phyloP scores from a whole-genome alignment of 2,329 filamentous ascomycete species.

The Microdochium nivale region DNA sequence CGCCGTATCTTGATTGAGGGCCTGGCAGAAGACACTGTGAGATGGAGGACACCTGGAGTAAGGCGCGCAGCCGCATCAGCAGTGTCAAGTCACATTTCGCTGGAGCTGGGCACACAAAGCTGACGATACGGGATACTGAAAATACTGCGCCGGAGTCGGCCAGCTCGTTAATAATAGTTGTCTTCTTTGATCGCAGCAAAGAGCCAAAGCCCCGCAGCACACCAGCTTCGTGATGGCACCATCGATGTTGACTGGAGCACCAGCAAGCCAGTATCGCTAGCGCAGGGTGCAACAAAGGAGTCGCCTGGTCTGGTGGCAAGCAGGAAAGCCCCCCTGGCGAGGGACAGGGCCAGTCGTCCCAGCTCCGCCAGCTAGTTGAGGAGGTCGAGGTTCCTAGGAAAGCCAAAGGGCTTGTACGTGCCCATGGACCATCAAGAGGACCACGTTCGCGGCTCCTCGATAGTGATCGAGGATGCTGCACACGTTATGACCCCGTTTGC shows the following conservation, averaged over 20 bases:
- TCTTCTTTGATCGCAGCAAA: conserved; percentile 28
- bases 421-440: conserved; percentile 40
- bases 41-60: conserved; percentile 35
- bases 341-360: conserved; percentile 29
- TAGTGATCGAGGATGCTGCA: conserved; percentile 50
- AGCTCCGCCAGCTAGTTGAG: conserved; percentile 30
- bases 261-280: conserved; percentile 29
- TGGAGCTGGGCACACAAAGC: conserved; percentile 32
- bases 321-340: conserved; percentile 27
- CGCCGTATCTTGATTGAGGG: conserved; percentile 34
- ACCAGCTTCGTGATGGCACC: conserved; percentile 40
- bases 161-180: conserved; percentile 37
- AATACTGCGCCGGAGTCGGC: conserved; percentile 31
- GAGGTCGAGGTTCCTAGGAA: conserved; percentile 28
- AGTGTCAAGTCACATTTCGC: conserved; percentile 33
- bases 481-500: conserved; percentile 51
- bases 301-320: conserved; percentile 26
- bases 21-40: conserved; percentile 32
- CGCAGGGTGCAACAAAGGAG: conserved; percentile 34
- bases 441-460: conserved; percentile 36
- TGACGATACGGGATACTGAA: conserved; percentile 31
- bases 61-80: conserved; percentile 23
- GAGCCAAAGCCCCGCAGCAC: conserved; percentile 30
- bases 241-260: conserved; percentile 29
- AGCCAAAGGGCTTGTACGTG: conserved; percentile 29